Conservation (phyloP, 2,329 filamentous ascomycete species). For the Colletotrichum gloeosporioides region DNA sequence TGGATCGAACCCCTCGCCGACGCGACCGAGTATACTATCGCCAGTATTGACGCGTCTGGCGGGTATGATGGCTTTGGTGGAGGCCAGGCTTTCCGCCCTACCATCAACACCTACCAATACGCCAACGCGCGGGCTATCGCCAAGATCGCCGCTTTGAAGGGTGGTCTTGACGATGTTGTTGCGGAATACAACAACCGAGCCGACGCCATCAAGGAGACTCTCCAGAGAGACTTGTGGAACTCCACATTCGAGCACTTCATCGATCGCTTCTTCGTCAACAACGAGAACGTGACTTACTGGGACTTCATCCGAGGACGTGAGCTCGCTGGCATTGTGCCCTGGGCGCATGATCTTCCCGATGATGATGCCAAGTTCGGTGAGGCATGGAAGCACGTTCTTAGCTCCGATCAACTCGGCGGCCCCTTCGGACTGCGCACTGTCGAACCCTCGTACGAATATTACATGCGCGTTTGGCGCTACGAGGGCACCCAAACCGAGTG, state of each 20-base stretch:
- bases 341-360: slow-evolving; percentile 44
- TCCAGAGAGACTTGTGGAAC: slow-evolving; percentile 42
- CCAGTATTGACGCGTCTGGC: slow-evolving; percentile 24
- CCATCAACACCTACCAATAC: slow-evolving; percentile 48
- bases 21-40: slow-evolving; percentile 45
- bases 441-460: slow-evolving; percentile 45
- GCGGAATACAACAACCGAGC: slow-evolving; percentile 36
- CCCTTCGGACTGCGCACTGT: slow-evolving; percentile 46
- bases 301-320: slow-evolving; percentile 30
- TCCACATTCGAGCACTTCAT: slow-evolving; percentile 42
- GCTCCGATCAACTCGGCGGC: slow-evolving; percentile 22
- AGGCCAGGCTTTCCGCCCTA: slow-evolving; percentile 46
- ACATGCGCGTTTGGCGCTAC: slow-evolving; percentile 26
- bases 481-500: slow-evolving; percentile 32
- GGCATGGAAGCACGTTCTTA: slow-evolving; percentile 20
- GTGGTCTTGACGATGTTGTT: slow-evolving; percentile 30
- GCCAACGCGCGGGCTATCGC: slow-evolving; percentile 45
- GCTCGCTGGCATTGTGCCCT: slow-evolving; percentile 47
- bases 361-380: slow-evolving; percentile 38
- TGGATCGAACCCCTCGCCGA: slow-evolving; percentile 48
- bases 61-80: slow-evolving; percentile 35
- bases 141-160: slow-evolving; percentile 37
- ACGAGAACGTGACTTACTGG: slow-evolving; percentile 36
- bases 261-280: slow-evolving; percentile 40
- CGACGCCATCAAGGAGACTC: slow-evolving; percentile 35